These are phyloP conservation scores for Termitomyces sp. DNA, from an alignment of 768 basidiomycete species.

Conservation along the genomic window DNA sequence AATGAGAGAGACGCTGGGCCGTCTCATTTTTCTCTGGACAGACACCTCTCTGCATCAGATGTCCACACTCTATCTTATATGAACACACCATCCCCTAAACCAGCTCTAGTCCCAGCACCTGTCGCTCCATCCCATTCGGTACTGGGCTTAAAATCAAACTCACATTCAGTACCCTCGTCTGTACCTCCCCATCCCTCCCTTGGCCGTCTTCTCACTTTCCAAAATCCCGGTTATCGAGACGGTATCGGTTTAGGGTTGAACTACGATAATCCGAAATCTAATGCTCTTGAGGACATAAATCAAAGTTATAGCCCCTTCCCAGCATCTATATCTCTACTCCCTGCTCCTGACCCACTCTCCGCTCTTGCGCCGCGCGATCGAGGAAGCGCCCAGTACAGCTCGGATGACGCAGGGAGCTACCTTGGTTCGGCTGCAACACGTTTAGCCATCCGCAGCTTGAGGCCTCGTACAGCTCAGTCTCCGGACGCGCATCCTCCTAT, in stretches of 20 bases:
- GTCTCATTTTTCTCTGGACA: slow-evolving; percentile 4
- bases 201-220: slow-evolving; percentile 18
- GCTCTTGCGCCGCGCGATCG: slow-evolving; percentile 14
- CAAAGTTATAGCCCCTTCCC: slow-evolving; percentile 1
- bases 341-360: slow-evolving; percentile 2
- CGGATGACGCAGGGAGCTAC: slow-evolving; percentile 16
- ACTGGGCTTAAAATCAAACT: slow-evolving; percentile 21
- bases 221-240: slow-evolving; percentile 11
- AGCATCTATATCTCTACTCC: neutral
- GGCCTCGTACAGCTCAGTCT: slow-evolving; percentile 18
- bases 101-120: slow-evolving; percentile 10
- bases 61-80: slow-evolving; percentile 22
- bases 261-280: slow-evolving; percentile 12
- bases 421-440: slow-evolving; percentile 19
- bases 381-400: slow-evolving; percentile 17
- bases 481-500: neutral
- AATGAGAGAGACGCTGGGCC: slow-evolving; percentile 17
- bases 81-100: slow-evolving; percentile 17
- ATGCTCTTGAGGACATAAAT: neutral
- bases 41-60: slow-evolving; percentile 7
- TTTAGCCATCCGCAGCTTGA: slow-evolving; percentile 18
- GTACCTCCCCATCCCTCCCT: slow-evolving; percentile 24
- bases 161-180: slow-evolving; percentile 13
- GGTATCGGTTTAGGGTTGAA: slow-evolving; percentile 19
- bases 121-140: slow-evolving; percentile 29